Base-by-base conservation (phyloP, 495 filamentous ascomycete genomes). In the Bombardia bombarda region DNA sequence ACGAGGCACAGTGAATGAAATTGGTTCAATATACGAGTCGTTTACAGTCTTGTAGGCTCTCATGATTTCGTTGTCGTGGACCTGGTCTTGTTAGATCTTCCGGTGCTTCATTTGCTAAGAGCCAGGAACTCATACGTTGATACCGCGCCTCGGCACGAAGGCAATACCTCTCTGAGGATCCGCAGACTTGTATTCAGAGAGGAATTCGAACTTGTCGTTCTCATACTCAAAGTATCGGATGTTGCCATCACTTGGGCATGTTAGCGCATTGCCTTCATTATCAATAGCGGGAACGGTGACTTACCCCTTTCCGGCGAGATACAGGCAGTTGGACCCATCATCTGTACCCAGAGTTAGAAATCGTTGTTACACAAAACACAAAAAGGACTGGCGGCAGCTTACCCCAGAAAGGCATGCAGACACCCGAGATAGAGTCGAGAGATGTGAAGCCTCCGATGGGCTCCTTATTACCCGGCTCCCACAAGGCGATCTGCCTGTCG, bases 391-490 rank as follows among this genome's bases (percentile, higher is more conserved):
- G 2, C 18, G 21, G 13, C 0, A 10, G 37, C 61, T 52, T 63
- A 75, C 72, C 92, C 92, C 92, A 98, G 78, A 98, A 98, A 5
- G 92, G 92, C 87, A 98, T 97, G 72, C 87, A 94, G 34, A 98
- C 88, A 54, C 93, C 93, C 14, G 90, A 96, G 49, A 95, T 94
- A 20, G 87, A 87, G 62, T 97, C 93, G 35, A 98, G 70, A 34
- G 79, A 82, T 55, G 78, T 78, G 65, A 95, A 95, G 3, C 87
- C 89, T 23, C 85, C 88, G 53, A 96, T 80, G 14, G 92, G 92
- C 49, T 90, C 83, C 23, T 81, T 82, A 33, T 79, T 77, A 46
- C 87, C 83, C 33, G 90, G 79, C 72, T 98, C 92, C 92, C 92
- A 98, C 26, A 97, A 74, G 22, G 83, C 92, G 56, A 98, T 74